phyloP scores from a whole-genome alignment of 352 stramenopile genomes.

The Globisporangium cystogenes region DNA sequence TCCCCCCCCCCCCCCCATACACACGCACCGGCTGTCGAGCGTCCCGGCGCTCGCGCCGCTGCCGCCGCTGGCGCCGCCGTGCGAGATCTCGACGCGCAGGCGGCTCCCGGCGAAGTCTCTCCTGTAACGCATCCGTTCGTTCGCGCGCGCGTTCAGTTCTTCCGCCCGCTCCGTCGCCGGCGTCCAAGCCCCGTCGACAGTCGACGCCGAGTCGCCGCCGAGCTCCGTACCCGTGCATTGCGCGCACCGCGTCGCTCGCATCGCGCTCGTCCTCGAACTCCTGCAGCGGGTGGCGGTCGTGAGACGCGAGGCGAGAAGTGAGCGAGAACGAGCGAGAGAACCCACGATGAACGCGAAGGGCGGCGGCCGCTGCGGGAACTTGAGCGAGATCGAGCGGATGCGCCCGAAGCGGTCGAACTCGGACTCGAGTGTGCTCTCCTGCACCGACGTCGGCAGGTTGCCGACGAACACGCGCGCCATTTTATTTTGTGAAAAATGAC shows the following conservation, averaged over 20 bases:
- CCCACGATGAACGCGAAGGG: constrained; percentile 68
- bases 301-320: constrained; percentile 62
- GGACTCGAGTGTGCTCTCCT: constrained; percentile 49
- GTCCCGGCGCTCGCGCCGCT: constrained; percentile 9
- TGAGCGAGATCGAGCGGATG: constrained; percentile 37
- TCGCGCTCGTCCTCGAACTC: constrained; percentile 53
- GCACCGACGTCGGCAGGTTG: constrained; percentile 50
- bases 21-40: constrained; percentile 4
- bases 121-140: constrained; percentile 3
- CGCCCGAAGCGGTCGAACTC: constrained; percentile 49
- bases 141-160: not conserved
- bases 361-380: constrained; percentile 39
- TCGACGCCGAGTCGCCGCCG: too few relatives aligned
- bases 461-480: constrained; percentile 55
- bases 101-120: constrained; percentile 23
- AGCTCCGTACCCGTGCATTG: constrained; percentile 47
- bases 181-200: not conserved
- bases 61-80: constrained; percentile 12
- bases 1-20: too few relatives aligned
- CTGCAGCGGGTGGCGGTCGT: constrained; percentile 30
- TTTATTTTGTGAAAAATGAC: too few relatives aligned
- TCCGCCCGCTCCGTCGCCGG: not conserved
- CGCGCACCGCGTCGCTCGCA: constrained; percentile 42
- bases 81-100: constrained; percentile 55
- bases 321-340: constrained; percentile 31